Evolutionary conservation across 2,329 filamentous ascomycete genomes (phyloP), one percentile per base, ranked within the genome.

Genomic region (Chrysoporthe deuterocubensis): DNA sequence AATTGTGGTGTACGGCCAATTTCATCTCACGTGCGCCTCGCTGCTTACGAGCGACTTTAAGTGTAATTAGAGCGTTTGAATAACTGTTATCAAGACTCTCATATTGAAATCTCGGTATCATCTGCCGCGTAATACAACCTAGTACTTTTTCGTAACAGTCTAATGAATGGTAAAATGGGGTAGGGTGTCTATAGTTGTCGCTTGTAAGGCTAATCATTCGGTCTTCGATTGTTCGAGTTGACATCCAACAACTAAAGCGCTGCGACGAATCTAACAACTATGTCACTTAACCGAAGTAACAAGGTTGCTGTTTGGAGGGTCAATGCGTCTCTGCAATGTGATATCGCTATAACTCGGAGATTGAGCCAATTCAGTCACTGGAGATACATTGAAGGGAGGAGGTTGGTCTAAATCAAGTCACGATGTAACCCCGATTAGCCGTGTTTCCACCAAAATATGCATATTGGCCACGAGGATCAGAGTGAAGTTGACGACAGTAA

Each of bases 331-430:
- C 26, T 54, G 50, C 26, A 13, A 54, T 21, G 50, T 54, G 50
- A 54, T 54, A 54, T 26, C 50, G 21, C 50, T 54, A 54, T 54
- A 16, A 16, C 50, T 54, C 50, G 50, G 50, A 54, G 50, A 54
- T 54, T 14, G 50, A 34, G 6, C 50, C 50, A 32, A 8, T 54
- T 54, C 50, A 14, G 50, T 54, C 50, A 54, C 13, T 32, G 26
- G 50, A 16, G 21, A 54, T 13, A 1, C 48, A 7, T 54, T 21
- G 50, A 32, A 26, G 50, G 14, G 50, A 34, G 50, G 21, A 13
- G 32, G 13, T 11, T 32, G 32, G 50, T 54, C 21, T 54, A 16
- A 1, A 32, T 21, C 4, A 32, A 16, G 0, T 14, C 21, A 5
- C 50, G 50, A 54, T 54, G 50, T 54, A 54, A 54, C 50, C 21